These are phyloP conservation scores for Talaromyces sp. DNA, from an alignment of 2,329 filamentous ascomycete genomes.

Conservation along the genomic window DNA sequence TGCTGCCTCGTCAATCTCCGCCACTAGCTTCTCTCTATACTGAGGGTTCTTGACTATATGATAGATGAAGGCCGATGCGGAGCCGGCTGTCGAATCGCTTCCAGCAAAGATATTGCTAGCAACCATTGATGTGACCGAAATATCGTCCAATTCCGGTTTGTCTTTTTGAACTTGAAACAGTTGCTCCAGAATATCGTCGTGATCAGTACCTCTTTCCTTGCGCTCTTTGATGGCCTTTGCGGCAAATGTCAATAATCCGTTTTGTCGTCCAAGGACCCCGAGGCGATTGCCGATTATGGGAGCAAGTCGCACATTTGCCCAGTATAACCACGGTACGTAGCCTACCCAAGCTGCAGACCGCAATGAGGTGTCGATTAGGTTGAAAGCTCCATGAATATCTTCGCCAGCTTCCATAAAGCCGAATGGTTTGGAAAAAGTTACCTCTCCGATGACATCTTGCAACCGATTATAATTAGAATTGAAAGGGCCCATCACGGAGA, in stretches of 20 bases:
- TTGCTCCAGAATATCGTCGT: slow-evolving; percentile 36
- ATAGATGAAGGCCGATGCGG: slow-evolving; percentile 34
- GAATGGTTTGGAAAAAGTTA: slow-evolving; percentile 37
- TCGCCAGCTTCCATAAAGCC: slow-evolving; percentile 31
- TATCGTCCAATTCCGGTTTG: slow-evolving; percentile 33
- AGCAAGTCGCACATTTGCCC: slow-evolving; percentile 21
- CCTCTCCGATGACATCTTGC: slow-evolving; percentile 38
- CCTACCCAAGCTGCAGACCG: slow-evolving; percentile 35
- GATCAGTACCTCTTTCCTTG: slow-evolving; percentile 23
- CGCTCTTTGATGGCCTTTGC: slow-evolving; percentile 17
- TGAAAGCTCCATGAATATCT: slow-evolving; percentile 31
- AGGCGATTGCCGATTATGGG: slow-evolving; percentile 36
- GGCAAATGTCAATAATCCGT: slow-evolving; percentile 24
- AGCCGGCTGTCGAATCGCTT: slow-evolving; percentile 42
- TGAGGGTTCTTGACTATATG: slow-evolving; percentile 31
- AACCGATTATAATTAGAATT: background rate
- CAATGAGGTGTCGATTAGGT: slow-evolving; percentile 28
- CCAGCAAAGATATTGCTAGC: slow-evolving; percentile 39
- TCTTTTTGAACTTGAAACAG: slow-evolving; percentile 32
- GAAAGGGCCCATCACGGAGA: too few species aligned
- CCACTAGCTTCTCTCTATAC: slow-evolving; percentile 26
- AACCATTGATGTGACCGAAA: slow-evolving; percentile 34
- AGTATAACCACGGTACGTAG: slow-evolving; percentile 33
- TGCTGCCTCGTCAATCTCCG: slow-evolving; percentile 29
- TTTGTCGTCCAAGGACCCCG: slow-evolving; percentile 29